Percentiles rank a stretch among this genome's conserved stretches.
These are phyloP conservation scores for Tinospora cordifolia DNA, from an alignment of 164 flowering plant genomes.

Conservation along the genomic window DNA sequence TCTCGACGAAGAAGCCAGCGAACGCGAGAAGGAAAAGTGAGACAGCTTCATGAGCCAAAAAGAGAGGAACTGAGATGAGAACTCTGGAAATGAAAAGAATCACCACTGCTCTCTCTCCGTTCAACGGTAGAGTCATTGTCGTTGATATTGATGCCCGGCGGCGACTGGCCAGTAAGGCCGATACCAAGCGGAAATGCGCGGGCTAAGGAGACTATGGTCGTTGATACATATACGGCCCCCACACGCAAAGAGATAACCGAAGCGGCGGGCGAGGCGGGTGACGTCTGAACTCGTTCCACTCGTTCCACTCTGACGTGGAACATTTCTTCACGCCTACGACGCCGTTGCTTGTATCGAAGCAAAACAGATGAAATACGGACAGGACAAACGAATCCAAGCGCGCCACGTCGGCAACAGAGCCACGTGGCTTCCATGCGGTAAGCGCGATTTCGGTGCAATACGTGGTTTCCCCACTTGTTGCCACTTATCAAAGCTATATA, in stretches of 20 bases:
- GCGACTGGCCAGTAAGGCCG: neutral
- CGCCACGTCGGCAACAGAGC: neutral
- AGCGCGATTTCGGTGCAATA: neutral
- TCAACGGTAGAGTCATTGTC: conserved; percentile 10
- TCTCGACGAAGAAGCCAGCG: conserved; percentile 50
- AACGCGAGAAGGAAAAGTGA: conserved; percentile 48
- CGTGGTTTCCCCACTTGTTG: neutral
- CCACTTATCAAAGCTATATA: no score
- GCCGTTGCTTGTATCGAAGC: no score
- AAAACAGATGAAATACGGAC: no score
- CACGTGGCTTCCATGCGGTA: neutral
- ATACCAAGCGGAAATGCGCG: neutral
- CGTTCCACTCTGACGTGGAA: no score
- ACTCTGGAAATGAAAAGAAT: conserved; percentile 38
- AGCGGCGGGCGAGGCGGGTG: no score
- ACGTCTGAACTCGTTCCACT: no score
- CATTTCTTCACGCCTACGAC: no score
- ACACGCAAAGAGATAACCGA: no score
- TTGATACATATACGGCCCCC: no score
- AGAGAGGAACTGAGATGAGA: conserved; percentile 37
- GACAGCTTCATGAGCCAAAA: conserved; percentile 41
- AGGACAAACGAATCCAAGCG: neutral
- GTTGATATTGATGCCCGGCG: neutral
- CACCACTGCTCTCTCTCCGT: conserved; percentile 79
- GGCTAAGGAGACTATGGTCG: no score